Evolutionary conservation across 352 stramenopile species (phyloP).

Genomic region (Phytophthora podocarpi): DNA sequence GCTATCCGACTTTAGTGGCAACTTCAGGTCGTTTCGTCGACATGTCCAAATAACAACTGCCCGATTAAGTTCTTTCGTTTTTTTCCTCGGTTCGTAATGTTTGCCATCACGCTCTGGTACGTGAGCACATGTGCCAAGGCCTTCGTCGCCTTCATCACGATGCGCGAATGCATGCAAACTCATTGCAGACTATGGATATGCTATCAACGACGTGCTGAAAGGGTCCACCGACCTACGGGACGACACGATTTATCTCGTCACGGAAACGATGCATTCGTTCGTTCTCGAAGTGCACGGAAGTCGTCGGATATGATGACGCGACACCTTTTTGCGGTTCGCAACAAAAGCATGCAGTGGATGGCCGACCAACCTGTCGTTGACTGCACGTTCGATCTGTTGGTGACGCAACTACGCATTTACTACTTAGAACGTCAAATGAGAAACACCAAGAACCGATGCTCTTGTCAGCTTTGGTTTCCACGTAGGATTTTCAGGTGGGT

Average conservation of each 20-base stretch:
- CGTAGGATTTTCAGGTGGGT: conserved; percentile 31
- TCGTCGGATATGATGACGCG: conserved; percentile 11
- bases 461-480: conserved; percentile 20
- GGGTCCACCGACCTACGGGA: conserved; percentile 28
- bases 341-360: too few species aligned
- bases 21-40: conserved; percentile 6
- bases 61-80: conserved; percentile 13
- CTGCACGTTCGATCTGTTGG: conserved; percentile 22
- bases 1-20: too few species aligned
- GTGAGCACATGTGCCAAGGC: conserved; percentile 22
- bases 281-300: conserved; percentile 11
- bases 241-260: conserved; percentile 44
- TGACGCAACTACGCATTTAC: conserved; percentile 29
- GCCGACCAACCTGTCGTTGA: conserved; percentile 28
- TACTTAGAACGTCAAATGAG: conserved; percentile 24
- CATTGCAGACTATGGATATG: conserved; percentile 35
- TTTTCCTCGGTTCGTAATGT: conserved; percentile 19
- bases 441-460: conserved; percentile 24
- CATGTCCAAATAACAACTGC: too few species aligned
- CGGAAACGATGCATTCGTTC: conserved; percentile 6
- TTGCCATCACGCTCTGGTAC: conserved; percentile 32
- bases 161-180: conserved; percentile 23
- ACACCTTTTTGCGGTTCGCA: conserved; percentile 32
- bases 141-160: conserved; percentile 9
- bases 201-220: conserved; percentile 24